Evolutionary conservation across 208 protist genomes (phyloP).

Genomic region (Leishmania lainsoni): DNA sequence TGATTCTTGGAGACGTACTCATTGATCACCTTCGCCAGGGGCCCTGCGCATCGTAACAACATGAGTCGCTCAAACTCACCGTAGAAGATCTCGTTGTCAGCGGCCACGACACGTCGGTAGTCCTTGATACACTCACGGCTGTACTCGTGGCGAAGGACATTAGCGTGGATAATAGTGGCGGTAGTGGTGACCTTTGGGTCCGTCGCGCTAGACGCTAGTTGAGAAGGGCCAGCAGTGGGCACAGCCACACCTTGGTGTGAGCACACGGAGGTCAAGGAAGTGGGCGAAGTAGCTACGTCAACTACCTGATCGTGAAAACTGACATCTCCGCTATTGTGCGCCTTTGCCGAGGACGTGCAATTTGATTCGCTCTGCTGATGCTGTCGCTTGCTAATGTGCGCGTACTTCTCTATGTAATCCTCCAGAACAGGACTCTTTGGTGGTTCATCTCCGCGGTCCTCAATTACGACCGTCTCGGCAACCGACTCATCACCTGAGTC

Average conservation of each 20-base stretch:
- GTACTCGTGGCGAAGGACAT: conserved; percentile 51
- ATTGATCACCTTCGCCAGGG: conserved; percentile 52
- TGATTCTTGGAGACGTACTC: conserved; percentile 51
- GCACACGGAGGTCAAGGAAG: neutral
- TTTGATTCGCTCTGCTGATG: conserved; percentile 13
- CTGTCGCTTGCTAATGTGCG: conserved; percentile 30
- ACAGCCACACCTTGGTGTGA: neutral
- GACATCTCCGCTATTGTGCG: neutral
- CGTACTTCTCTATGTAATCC: conserved; percentile 25
- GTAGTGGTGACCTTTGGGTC: neutral
- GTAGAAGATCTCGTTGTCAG: conserved; percentile 78
- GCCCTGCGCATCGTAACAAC: conserved; percentile 28
- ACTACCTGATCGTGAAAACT: neutral
- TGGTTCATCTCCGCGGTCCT: conserved; percentile 26
- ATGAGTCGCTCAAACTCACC: conserved; percentile 69
- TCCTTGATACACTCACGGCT: conserved; percentile 63
- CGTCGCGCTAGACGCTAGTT: neutral
- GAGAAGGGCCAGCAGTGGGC: neutral
- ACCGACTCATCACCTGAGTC: conserved; percentile 14
- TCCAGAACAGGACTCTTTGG: conserved; percentile 23
- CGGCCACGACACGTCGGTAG: conserved; percentile 60
- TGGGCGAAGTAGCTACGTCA: neutral
- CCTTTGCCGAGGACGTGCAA: neutral
- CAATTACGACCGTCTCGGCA: conserved; percentile 29
- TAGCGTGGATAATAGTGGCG: neutral